These are phyloP conservation scores for Sequoia sempervirens DNA, from an alignment of 75 land plant genomes.

Conservation along the genomic window DNA sequence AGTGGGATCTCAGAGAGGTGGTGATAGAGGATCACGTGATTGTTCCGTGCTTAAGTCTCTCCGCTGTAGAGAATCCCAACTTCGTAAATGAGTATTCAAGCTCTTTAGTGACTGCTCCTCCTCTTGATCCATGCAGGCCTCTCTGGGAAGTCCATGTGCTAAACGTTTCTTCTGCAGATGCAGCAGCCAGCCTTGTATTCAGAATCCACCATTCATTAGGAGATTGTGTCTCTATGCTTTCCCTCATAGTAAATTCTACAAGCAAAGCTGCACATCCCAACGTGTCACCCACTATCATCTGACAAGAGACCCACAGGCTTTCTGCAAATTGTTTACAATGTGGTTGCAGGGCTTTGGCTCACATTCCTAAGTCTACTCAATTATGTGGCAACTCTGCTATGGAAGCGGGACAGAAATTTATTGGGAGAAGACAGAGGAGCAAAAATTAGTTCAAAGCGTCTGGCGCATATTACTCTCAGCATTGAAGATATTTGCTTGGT, in stretches of 20 bases:
- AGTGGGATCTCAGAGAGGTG: neutral
- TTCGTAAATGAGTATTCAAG: conserved; percentile 56
- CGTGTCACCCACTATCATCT: conserved; percentile 18
- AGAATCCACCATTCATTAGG: conserved; percentile 46
- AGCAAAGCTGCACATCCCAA: conserved; percentile 39
- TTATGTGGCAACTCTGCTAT: neutral
- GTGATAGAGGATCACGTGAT: conserved; percentile 32
- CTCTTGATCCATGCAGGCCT: conserved; percentile 45
- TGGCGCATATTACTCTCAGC: too few relatives aligned
- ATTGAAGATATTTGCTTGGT: too few relatives aligned
- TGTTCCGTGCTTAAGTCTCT: conserved; percentile 19
- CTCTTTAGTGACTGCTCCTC: conserved; percentile 24
- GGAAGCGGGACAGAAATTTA: neutral
- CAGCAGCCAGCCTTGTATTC: too few relatives aligned
- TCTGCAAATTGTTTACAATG: neutral
- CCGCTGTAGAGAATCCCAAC: neutral
- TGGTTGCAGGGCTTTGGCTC: neutral
- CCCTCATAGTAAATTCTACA: conserved; percentile 67
- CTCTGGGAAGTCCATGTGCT: conserved; percentile 73
- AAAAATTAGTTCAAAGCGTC: neutral
- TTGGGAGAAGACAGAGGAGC: neutral
- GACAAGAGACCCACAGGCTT: neutral
- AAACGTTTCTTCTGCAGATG: neutral
- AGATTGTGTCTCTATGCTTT: conserved; percentile 76
- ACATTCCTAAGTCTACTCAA: neutral